Evolutionary conservation across 768 basidiomycete genomes (phyloP).

Genomic region (Podaxis sp.): DNA sequence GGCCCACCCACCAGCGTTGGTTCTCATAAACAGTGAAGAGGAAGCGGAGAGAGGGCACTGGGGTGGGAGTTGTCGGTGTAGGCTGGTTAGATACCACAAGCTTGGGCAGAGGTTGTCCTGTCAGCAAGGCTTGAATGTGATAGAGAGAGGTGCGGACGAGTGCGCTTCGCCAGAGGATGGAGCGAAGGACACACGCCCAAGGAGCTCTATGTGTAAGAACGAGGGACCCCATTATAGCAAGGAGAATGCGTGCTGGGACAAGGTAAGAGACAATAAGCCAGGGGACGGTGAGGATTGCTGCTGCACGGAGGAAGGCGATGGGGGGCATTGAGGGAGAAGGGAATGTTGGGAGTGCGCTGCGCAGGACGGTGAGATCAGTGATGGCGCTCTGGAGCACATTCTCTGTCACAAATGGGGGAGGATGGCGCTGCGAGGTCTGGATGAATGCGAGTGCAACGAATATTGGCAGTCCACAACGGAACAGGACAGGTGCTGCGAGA

Average conservation of each 20-base stretch:
- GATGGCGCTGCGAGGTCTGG: slow-evolving; percentile 17
- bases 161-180: slow-evolving; percentile 61
- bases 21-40: slow-evolving; percentile 92
- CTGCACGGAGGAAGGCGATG: slow-evolving; percentile 50
- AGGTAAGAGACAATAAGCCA: slow-evolving; percentile 67
- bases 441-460: slow-evolving; percentile 33
- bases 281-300: slow-evolving; percentile 57
- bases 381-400: slow-evolving; percentile 51
- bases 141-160: slow-evolving; percentile 67
- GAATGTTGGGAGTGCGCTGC: slow-evolving; percentile 42
- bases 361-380: slow-evolving; percentile 65
- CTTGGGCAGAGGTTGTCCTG: slow-evolving; percentile 54
- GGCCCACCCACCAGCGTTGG: slow-evolving; percentile 96
- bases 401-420: slow-evolving; percentile 48
- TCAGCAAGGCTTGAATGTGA: slow-evolving; percentile 47
- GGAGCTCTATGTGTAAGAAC: slow-evolving; percentile 66
- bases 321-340: slow-evolving; percentile 31
- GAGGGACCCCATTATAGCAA: slow-evolving; percentile 59
- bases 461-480: slow-evolving; percentile 59
- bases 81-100: slow-evolving; percentile 35
- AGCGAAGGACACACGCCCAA: slow-evolving; percentile 57
- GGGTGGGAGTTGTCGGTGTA: slow-evolving; percentile 27
- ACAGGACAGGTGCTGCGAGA: slow-evolving; percentile 49
- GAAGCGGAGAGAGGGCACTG: slow-evolving; percentile 62
- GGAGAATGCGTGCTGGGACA: slow-evolving; percentile 59